Percentiles rank a stretch among this genome's conserved stretches.
phyloP scores from a whole-genome alignment of 164 flowering plant species.

The Berberis vulgaris region DNA sequence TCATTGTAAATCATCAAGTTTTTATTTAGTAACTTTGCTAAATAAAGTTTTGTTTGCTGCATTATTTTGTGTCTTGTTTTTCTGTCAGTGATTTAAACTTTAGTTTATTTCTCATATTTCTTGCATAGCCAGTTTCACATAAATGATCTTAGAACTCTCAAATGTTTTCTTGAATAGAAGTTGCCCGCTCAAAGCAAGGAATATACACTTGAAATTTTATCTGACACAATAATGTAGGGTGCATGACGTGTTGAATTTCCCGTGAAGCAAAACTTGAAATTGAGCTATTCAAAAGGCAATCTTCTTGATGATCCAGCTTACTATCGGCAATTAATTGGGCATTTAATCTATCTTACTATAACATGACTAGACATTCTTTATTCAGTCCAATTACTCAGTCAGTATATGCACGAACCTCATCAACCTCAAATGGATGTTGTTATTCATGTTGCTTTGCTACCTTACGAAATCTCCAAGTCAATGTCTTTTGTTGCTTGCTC shows the following conservation, averaged over 20 bases:
- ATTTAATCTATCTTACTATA: background rate
- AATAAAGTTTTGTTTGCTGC: no score
- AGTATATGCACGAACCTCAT: background rate
- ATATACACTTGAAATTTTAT: no score
- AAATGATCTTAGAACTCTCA: no score
- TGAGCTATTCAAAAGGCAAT: background rate
- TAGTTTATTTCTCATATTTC: no score
- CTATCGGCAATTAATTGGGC: background rate
- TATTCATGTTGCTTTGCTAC: background rate
- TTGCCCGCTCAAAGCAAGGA: no score
- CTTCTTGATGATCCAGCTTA: background rate
- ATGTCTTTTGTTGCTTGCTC: background rate
- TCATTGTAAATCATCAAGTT: no score
- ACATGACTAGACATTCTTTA: background rate
- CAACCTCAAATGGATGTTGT: background rate
- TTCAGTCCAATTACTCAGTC: background rate
- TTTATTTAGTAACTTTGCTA: no score
- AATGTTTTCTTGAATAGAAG: no score
- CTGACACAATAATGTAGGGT: no score
- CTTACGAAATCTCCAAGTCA: background rate
- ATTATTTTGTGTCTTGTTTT: no score
- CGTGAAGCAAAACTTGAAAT: background rate
- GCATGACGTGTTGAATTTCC: background rate
- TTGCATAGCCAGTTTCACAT: no score
- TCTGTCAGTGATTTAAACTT: no score